phyloP scores from a whole-genome alignment of 1,284 basidiomycete genomes.

The Cutaneotrichosporon cavernicola region DNA sequence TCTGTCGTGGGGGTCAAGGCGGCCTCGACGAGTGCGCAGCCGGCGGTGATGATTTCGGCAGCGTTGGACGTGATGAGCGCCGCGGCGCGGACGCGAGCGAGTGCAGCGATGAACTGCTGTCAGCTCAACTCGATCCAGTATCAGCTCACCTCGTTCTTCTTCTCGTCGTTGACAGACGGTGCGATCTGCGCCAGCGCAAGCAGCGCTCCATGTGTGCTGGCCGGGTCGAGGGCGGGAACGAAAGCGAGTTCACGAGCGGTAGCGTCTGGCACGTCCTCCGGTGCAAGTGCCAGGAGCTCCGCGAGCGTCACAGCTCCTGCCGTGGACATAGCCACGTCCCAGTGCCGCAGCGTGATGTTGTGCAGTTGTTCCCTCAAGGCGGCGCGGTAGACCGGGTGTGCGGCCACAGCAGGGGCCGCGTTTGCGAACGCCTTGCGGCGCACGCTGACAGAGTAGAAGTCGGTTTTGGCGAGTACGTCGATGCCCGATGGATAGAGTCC shows the following conservation, averaged over 20 bases:
- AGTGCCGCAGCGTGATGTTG: conserved; percentile 75
- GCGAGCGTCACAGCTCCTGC: conserved; percentile 76
- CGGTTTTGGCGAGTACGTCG: conserved; percentile 82
- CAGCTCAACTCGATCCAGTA: neutral
- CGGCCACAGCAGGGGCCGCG: conserved; percentile 80
- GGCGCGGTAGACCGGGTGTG: conserved; percentile 67
- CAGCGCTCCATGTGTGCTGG: conserved; percentile 79
- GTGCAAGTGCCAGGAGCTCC: conserved; percentile 62
- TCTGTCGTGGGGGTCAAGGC: conserved; percentile 58
- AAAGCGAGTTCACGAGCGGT: conserved; percentile 51
- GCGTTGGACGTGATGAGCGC: conserved; percentile 67
- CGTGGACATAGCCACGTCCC: conserved; percentile 79
- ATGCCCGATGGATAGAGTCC: conserved; percentile 89
- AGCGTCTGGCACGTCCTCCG: conserved; percentile 31
- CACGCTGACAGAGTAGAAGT: conserved; percentile 91
- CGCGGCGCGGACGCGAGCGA: conserved; percentile 59
- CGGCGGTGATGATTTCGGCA: conserved; percentile 69
- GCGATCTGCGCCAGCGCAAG: conserved; percentile 71
- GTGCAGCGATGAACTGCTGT: conserved; percentile 37
- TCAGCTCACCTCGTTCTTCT: conserved; percentile 26
- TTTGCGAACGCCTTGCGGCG: conserved; percentile 77
- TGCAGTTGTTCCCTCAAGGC: conserved; percentile 74
- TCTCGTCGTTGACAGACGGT: conserved; percentile 44
- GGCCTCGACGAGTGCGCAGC: conserved; percentile 69
- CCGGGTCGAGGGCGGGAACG: conserved; percentile 65